A percentile compares a stretch with the other conserved stretches of the same genome.
phyloP scores from a whole-genome alignment of 495 filamentous ascomycete species.

The Trichoderma reesei region DNA sequence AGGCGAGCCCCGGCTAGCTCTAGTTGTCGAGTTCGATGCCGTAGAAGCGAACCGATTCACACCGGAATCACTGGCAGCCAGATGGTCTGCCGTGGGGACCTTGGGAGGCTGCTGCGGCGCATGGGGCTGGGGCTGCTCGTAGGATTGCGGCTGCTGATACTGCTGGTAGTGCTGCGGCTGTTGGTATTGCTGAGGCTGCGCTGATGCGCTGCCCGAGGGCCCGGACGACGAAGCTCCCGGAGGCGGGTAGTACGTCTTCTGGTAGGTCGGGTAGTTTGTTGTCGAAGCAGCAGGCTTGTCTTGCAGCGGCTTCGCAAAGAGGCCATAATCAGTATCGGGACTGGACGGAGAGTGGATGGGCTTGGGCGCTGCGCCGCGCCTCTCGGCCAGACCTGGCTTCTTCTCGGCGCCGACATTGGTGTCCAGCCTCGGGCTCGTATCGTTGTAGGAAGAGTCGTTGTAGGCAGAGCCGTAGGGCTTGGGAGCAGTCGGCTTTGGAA shows the following conservation, averaged over 20 bases:
- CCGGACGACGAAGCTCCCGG: constrained; percentile 24
- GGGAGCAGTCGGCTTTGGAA: constrained; percentile 19
- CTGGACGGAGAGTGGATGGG: constrained; percentile 69
- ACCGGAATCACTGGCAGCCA: constrained; percentile 17
- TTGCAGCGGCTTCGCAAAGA: constrained; percentile 51
- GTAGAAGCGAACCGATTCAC: constrained; percentile 79
- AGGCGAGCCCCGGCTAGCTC: constrained; percentile 84
- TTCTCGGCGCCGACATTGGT: constrained; percentile 41
- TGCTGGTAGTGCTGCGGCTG: background rate
- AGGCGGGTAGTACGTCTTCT: constrained; percentile 42
- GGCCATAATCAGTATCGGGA: constrained; percentile 56
- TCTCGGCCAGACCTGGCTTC: constrained; percentile 51
- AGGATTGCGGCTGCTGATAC: constrained; percentile 15
- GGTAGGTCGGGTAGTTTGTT: constrained; percentile 35
- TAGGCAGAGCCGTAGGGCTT: too few species aligned
- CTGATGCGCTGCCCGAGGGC: background rate
- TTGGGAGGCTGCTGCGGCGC: constrained; percentile 5
- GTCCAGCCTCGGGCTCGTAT: constrained; percentile 34
- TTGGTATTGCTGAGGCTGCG: constrained; percentile 17
- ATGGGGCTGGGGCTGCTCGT: constrained; percentile 12
- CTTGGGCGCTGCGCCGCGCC: constrained; percentile 64
- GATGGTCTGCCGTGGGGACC: constrained; percentile 24
- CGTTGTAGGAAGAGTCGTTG: constrained; percentile 24
- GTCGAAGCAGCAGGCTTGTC: constrained; percentile 20
- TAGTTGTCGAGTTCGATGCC: constrained; percentile 86